phyloP scores from a whole-genome alignment of 2,329 filamentous ascomycete species.

The Hypocreales sp. region DNA sequence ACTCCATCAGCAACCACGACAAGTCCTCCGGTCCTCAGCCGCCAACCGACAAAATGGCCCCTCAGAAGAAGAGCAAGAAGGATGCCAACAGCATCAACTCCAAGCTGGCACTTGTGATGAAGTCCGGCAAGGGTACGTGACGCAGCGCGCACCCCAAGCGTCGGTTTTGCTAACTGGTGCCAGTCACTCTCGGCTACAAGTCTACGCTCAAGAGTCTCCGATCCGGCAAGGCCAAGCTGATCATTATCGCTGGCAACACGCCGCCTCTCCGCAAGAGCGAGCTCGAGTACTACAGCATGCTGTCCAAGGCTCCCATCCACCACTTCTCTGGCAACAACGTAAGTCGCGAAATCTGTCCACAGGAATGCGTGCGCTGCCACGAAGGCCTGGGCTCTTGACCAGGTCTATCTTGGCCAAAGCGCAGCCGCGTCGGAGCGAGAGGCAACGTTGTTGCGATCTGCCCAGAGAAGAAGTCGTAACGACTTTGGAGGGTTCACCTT shows the following conservation, averaged over 20 bases:
- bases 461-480: slow-evolving; percentile 84
- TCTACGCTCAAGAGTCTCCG: slow-evolving; percentile 66
- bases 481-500: slow-evolving; percentile 76
- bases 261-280: slow-evolving; percentile 96
- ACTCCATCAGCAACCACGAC: slow-evolving; percentile 6
- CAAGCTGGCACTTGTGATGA: slow-evolving; percentile 47
- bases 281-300: slow-evolving; percentile 89
- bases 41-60: slow-evolving; percentile 42
- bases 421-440: slow-evolving; percentile 6
- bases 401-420: slow-evolving; percentile 6
- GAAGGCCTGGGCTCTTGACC: too few species aligned
- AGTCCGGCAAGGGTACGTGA: slow-evolving; percentile 57
- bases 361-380: too few species aligned
- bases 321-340: slow-evolving; percentile 99
- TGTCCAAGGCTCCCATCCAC: slow-evolving; percentile 89
- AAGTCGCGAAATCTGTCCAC: too few species aligned
- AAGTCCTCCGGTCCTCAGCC: too few species aligned
- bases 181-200: slow-evolving; percentile 27
- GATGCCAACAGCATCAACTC: slow-evolving; percentile 57
- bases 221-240: slow-evolving; percentile 94
- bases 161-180: neutral
- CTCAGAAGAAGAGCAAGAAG: slow-evolving; percentile 72
- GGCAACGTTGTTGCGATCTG: slow-evolving; percentile 14
- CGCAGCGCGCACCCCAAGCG: neutral
- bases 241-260: slow-evolving; percentile 88